Percentiles rank a stretch among this genome's conserved stretches.
phyloP scores from a whole-genome alignment of 129 eudicot species.

The Lonicera japonica region DNA sequence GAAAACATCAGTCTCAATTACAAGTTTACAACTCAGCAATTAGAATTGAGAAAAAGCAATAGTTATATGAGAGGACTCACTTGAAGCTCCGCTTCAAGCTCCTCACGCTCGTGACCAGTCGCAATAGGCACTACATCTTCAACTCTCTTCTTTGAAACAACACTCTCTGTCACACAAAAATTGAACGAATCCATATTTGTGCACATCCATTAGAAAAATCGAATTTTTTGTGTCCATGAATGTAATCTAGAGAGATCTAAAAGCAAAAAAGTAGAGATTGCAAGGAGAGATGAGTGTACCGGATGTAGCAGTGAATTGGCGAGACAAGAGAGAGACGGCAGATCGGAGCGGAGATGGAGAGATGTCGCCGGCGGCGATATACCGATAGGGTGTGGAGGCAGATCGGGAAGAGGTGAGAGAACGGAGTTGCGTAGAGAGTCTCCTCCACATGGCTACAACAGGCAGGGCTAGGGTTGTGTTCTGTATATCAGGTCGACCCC shows the following conservation, averaged over 20 bases:
- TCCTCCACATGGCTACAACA: conserved; percentile 61
- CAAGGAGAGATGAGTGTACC: conserved; percentile 25
- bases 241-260: background rate
- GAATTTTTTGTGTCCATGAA: too few relatives aligned
- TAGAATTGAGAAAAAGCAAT: background rate
- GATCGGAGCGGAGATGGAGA: conserved; percentile 23
- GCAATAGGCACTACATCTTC: conserved; percentile 76
- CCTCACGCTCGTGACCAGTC: conserved; percentile 82
- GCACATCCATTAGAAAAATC: background rate
- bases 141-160: conserved; percentile 34
- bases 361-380: conserved; percentile 11
- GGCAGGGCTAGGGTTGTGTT: conserved; percentile 29
- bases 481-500: conserved; percentile 28
- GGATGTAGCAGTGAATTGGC: conserved; percentile 34
- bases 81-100: conserved; percentile 68
- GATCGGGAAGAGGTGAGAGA: conserved; percentile 39
- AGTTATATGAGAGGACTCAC: conserved; percentile 16
- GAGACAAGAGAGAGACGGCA: conserved; percentile 31
- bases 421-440: conserved; percentile 41
- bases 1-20: background rate
- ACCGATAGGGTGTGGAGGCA: conserved; percentile 12
- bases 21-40: background rate
- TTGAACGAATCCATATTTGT: background rate
- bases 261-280: conserved; percentile 5
- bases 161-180: conserved; percentile 21